Evolutionary conservation across 495 filamentous ascomycete genomes (phyloP).

Genomic region (Penicillium cataractarum): DNA sequence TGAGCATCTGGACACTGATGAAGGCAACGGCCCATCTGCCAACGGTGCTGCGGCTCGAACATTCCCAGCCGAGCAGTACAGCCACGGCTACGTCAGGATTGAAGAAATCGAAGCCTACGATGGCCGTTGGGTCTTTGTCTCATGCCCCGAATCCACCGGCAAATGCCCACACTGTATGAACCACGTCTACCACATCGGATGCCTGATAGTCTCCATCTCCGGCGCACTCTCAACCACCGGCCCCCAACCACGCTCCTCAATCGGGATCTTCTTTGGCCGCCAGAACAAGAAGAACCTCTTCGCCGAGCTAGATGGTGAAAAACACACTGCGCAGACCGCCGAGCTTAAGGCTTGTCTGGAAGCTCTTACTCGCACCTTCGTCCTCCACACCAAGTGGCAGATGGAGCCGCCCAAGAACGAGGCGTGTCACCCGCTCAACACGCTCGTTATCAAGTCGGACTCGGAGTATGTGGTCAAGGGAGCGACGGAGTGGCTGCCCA

Average conservation of each 20-base stretch:
- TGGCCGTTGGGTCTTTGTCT: conserved; percentile 16
- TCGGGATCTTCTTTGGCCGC: conserved; percentile 21
- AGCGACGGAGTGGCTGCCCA: conserved; percentile 40
- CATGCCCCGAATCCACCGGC: conserved; percentile 11
- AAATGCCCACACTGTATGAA: conserved; percentile 20
- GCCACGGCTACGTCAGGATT: background rate
- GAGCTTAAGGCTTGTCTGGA: conserved; percentile 20
- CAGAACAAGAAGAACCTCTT: conserved; percentile 14
- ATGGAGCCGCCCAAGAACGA: conserved; percentile 5
- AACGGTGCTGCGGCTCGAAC: background rate
- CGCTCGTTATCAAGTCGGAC: conserved; percentile 50
- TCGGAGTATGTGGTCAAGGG: conserved; percentile 48
- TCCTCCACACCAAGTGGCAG: conserved; percentile 10
- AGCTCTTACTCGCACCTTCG: conserved; percentile 9
- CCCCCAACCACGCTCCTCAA: background rate
- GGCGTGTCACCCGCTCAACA: conserved; percentile 13
- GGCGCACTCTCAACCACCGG: conserved; percentile 4
- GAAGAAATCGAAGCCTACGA: conserved; percentile 17
- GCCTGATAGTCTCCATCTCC: conserved; percentile 18
- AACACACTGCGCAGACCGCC: conserved; percentile 23
- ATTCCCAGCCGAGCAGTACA: background rate
- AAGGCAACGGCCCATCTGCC: background rate
- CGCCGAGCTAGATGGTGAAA: conserved; percentile 1
- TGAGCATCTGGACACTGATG: background rate
- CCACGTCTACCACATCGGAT: conserved; percentile 16